phyloP scores from a whole-genome alignment of 202 grass and related monocot genomes.

The Schoenoplectus triqueter region DNA sequence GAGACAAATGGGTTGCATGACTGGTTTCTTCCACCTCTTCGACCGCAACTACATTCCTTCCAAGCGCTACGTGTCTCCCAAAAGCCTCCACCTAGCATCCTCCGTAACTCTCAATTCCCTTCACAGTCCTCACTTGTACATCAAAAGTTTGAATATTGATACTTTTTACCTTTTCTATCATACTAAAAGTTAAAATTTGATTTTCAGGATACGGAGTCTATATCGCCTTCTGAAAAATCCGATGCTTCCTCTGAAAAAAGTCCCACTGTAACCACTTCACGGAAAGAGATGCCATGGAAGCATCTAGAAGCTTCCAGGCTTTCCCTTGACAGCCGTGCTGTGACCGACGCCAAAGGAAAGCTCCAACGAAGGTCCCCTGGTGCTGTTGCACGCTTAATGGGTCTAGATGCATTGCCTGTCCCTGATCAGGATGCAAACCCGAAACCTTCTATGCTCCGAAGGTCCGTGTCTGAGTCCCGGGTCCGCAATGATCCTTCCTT shows the following conservation, averaged over 20 bases:
- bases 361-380: slow-evolving; percentile 68
- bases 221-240: slow-evolving; percentile 70
- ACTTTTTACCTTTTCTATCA: no score
- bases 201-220: slow-evolving; percentile 55
- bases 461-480: slow-evolving; percentile 74
- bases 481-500: slow-evolving; percentile 52
- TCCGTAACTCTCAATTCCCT: neutral
- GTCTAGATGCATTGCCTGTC: slow-evolving; percentile 64
- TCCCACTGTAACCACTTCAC: slow-evolving; percentile 5
- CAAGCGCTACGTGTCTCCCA: slow-evolving; percentile 32
- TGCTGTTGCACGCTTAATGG: slow-evolving; percentile 87
- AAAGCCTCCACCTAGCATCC: slow-evolving; percentile 25
- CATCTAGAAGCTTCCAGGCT: slow-evolving; percentile 67
- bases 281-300: slow-evolving; percentile 30
- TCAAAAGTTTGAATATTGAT: no score
- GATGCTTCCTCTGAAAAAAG: slow-evolving; percentile 48
- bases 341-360: slow-evolving; percentile 26
- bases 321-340: slow-evolving; percentile 79
- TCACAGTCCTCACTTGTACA: neutral
- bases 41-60: slow-evolving; percentile 31
- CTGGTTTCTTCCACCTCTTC: slow-evolving; percentile 40
- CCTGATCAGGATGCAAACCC: neutral
- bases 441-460: slow-evolving; percentile 44
- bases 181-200: neutral
- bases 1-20: slow-evolving; percentile 40